These are phyloP conservation scores for Histomonas meleagridis DNA, from an alignment of 208 protist species.

Conservation along the genomic window DNA sequence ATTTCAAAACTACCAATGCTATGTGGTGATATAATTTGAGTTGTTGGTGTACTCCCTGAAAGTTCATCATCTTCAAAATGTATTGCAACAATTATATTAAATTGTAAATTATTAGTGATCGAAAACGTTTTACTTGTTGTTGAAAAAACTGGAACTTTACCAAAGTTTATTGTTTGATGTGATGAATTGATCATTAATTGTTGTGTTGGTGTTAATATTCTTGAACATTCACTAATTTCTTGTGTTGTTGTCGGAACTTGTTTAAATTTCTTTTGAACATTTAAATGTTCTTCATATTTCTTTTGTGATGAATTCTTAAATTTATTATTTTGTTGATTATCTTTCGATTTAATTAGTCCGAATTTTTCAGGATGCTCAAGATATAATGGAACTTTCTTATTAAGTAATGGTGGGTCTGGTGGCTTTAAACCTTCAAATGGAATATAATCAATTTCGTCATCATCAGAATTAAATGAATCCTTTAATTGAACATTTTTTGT, in stretches of 20 bases:
- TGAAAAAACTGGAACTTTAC: not conserved
- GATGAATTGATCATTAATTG: not conserved
- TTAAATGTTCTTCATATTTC: not conserved
- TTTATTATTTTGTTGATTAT: too few species aligned
- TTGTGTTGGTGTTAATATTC: not conserved
- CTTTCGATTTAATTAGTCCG: not conserved
- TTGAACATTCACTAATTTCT: not conserved
- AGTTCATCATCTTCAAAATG: not conserved
- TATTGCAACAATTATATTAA: not conserved
- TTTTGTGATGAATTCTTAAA: not conserved
- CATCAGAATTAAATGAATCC: too few species aligned
- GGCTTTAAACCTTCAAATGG: not conserved
- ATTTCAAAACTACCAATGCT: not conserved
- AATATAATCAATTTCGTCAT: too few species aligned
- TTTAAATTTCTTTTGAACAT: constrained; percentile 22
- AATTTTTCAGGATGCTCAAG: not conserved
- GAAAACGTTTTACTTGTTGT: not conserved
- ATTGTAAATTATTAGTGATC: not conserved
- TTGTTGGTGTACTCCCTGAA: not conserved
- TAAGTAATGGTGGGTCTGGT: not conserved
- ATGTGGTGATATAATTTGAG: not conserved
- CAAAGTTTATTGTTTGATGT: not conserved
- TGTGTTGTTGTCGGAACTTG: not conserved
- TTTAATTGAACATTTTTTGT: too few species aligned
- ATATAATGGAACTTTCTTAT: not conserved